Evolutionary conservation across 2,329 filamentous ascomycete genomes (phyloP), one percentile per base, ranked within the genome.

Genomic region (Fusarium ambrosium): DNA sequence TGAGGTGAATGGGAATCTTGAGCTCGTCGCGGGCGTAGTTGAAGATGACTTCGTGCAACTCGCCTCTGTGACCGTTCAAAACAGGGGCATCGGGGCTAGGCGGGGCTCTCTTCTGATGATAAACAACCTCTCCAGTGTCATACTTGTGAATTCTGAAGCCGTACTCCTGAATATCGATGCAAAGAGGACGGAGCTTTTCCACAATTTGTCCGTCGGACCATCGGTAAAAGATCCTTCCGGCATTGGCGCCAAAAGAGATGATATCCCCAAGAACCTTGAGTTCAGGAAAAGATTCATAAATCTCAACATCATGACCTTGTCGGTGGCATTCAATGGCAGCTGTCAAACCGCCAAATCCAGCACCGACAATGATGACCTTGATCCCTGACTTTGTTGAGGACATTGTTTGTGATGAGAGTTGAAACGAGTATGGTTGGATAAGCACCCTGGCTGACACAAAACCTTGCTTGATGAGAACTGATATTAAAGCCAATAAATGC

Each of bases 251-350:
- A 18, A 77, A 77, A 1, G 73, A 75, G 9, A 77, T 75, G 6
- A 77, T 75, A 6, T 77, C 74, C 62, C 90, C 90, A 0, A 92
- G 85, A 5, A 84, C 81, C 74, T 91, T 92, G 64, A 91, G 85
- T 64, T 87, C 86, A 4, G 73, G 55, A 36, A 74, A 76, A 0
- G 73, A 64, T 43, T 76, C 73, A 6, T 74, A 64, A 1, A 76
- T 64, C 20, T 70, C 64, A 6, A 69, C 68, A n/a, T 76, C 4
- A 18, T 74, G 69, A 1, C 73, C 73, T 24, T 71, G 68, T 18
- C 62, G 53, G 2, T 72, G 62, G 10, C 73, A 74, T 45, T 76
- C 73, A 22, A 76, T 76, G 4, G 73, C 73, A 18, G 73, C 68
- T 16, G 73, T 74, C 7, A 76, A 20, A 0, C 73, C 73, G 9